Conservation (phyloP, 495 filamentous ascomycete species). For the Talaromyces nanjingensis region DNA sequence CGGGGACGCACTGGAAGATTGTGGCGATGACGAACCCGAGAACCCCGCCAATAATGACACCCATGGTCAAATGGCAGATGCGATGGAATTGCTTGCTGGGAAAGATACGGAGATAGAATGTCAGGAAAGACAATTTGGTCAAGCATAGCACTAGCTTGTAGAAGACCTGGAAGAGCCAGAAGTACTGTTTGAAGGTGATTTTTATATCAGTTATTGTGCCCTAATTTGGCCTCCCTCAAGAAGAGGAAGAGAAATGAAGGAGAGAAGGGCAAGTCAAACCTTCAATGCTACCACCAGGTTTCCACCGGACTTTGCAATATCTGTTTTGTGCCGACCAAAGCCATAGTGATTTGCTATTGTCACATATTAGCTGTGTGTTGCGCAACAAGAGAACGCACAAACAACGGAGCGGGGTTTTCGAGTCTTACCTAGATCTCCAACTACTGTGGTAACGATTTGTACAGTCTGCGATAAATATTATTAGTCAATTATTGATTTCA, state of each 20-base stretch:
- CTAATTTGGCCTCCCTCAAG: neutral
- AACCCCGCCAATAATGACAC: conserved; percentile 12
- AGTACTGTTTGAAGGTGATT: conserved; percentile 13
- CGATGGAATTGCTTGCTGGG: conserved; percentile 19
- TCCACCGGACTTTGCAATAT: conserved; percentile 12
- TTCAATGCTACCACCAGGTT: conserved; percentile 12
- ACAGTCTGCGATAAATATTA: conserved; percentile 9
- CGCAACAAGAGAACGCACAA: neutral
- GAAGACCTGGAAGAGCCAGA: conserved; percentile 29
- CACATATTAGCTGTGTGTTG: neutral
- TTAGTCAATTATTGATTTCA: neutral
- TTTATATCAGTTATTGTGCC: neutral
- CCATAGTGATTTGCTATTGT: conserved; percentile 14
- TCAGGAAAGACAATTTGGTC: conserved; percentile 28
- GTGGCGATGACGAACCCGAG: conserved; percentile 26
- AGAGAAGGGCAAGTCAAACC: conserved; percentile 3
- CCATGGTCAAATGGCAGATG: conserved; percentile 17
- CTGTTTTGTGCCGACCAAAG: conserved; percentile 14
- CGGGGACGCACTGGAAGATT: conserved; percentile 37
- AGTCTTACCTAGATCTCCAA: conserved; percentile 19
- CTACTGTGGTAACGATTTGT: conserved; percentile 16
- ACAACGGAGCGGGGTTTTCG: neutral
- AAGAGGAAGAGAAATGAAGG: neutral
- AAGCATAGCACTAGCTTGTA: conserved; percentile 30
- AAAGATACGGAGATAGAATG: conserved; percentile 31